A percentile compares a stretch with the other conserved stretches of the same genome.
Conservation (phyloP, 805 yeast species). For the Wilhelminamyces savonicus region DNA sequence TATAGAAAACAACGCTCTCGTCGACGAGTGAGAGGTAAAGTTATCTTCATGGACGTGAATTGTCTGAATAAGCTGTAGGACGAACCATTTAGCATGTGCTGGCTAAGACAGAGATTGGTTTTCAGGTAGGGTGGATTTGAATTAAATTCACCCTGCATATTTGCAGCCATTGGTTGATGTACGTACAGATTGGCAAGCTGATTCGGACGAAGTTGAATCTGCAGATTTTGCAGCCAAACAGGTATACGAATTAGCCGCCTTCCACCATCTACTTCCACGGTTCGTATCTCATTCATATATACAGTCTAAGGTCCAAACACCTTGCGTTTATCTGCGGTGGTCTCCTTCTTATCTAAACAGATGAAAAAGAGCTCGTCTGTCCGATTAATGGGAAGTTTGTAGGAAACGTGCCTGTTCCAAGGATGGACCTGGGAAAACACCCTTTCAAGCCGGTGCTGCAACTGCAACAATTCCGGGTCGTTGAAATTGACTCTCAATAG, state of each 20-base stretch:
- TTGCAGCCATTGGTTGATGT: no score
- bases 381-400: conserved; percentile 1
- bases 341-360: conserved; percentile 17
- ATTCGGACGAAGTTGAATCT: conserved; percentile 12
- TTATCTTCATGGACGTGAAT: no score
- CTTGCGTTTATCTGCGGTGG: not conserved
- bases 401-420: conserved; percentile 8
- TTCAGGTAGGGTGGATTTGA: no score
- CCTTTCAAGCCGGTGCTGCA: conserved; percentile 14
- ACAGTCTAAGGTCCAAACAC: conserved; percentile 1
- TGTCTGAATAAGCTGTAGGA: no score
- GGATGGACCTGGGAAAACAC: conserved; percentile 21
- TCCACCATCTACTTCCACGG: not conserved
- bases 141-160: no score
- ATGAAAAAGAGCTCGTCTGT: conserved; percentile 19
- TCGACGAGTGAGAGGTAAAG: no score
- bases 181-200: no score
- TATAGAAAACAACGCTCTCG: no score
- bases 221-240: not conserved
- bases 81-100: no score
- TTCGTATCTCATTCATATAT: not conserved
- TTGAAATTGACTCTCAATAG: conserved; percentile 15
- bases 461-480: conserved; percentile 24
- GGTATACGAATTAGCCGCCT: not conserved
- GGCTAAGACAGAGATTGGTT: no score